Base-by-base conservation (phyloP, 202 grass and related monocot species). In the Cymbopogon flexuosus region DNA sequence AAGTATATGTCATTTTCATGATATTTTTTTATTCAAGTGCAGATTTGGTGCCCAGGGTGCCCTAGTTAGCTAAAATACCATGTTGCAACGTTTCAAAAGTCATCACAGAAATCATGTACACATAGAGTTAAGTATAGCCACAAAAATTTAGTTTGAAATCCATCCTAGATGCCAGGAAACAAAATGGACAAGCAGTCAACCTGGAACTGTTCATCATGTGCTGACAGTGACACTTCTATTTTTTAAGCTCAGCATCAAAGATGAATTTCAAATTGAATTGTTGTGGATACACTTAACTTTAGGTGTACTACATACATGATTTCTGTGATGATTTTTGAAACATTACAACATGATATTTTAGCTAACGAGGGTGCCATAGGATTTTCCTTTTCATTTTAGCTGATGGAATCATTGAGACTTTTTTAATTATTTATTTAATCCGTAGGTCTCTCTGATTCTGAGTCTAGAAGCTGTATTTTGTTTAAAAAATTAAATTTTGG, bases 401-500 rank as follows among this genome's bases (percentile, higher is more conserved):
- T 72, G 14, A 71, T 41, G 10, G 23, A 72, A 46, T 51, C 29
- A 1, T 77, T 71, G 58, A 65, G 8, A 3, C 14, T n/a, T 14
- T 73, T 54, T 37, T n/a, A 3, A 3, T 65, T 31, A 52, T 73
- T 45, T 51, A 51, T 5, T 27, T 57, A 57, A 22, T 57, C 52
- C 1, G 0, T 22, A 65, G 66, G 31, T 18, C 43, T 66, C 6
- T 78, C 68, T 70, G 23, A 47, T 24, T 30, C 21, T 57, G 46
- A 73, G 14, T 83, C 52, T 70, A 75, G 40, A 62, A 5, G 47
- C 73, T 68, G 6, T 69, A 84, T 40, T 68, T 54, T 79, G 5
- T 52, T 6, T 36, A 36, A 74, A 67, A 79, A 57, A 57, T 22
- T 21, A 56, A 22, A 31, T 67, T 67, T 18, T 74, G 11, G 12